A percentile compares a stretch with the other conserved stretches of the same genome.
Conservation (phyloP, 1,139 yeast genomes). For the Kurtzmaniella quercitrusa region DNA sequence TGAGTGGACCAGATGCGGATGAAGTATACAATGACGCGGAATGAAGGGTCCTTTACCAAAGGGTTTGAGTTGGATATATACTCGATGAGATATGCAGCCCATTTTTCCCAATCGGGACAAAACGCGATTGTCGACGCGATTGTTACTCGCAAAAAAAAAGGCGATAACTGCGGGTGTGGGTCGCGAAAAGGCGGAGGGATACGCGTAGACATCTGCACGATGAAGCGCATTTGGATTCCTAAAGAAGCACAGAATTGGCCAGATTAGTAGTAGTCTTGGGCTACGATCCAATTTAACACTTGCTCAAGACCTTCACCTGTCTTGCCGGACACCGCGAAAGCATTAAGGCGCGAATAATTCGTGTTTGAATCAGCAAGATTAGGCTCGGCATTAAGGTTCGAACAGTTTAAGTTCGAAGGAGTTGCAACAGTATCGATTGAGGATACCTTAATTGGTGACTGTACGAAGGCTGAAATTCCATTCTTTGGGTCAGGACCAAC, state of each 20-base stretch:
- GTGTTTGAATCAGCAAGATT: neutral
- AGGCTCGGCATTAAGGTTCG: neutral
- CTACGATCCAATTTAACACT: slow-evolving; percentile 50
- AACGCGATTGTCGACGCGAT: neutral
- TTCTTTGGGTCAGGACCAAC: too few relatives aligned
- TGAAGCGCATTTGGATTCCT: neutral
- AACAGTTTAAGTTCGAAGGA: too few relatives aligned
- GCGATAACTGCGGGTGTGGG: too few relatives aligned
- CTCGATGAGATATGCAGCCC: slow-evolving; percentile 1
- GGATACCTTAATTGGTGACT: too few relatives aligned
- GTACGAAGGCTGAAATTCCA: too few relatives aligned
- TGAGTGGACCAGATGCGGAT: neutral
- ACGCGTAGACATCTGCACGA: neutral
- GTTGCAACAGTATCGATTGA: too few relatives aligned
- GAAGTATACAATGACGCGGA: neutral
- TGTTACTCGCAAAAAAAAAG: too few relatives aligned
- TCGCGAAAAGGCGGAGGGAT: neutral
- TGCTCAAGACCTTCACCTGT: slow-evolving; percentile 47
- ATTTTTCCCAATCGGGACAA: neutral
- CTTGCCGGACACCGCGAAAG: slow-evolving; percentile 47
- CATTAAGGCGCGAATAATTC: neutral
- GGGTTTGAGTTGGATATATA: neutral
- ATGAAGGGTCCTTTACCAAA: neutral
- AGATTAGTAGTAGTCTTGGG: slow-evolving; percentile 14
- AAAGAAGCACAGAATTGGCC: neutral